phyloP scores from a whole-genome alignment of 208 protist genomes.

The Trypanosoma platydactyli region DNA sequence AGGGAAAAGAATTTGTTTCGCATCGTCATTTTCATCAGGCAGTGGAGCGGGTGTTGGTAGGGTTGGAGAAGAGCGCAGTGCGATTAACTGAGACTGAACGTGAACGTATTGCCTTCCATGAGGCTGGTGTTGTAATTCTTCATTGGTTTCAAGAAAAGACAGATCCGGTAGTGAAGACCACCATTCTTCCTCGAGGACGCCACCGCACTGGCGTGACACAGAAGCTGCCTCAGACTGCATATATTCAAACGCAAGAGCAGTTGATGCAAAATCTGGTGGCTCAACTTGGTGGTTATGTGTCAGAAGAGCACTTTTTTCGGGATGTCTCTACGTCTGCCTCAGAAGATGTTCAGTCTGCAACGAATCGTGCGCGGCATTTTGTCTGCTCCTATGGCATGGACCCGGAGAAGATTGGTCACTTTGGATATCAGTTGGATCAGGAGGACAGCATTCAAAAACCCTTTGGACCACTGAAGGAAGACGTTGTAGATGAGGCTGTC shows the following conservation, averaged over 20 bases:
- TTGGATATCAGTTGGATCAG: conserved; percentile 76
- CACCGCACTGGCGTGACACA: conserved; percentile 80
- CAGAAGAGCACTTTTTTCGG: conserved; percentile 95
- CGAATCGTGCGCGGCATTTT: conserved; percentile 74
- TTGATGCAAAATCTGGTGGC: conserved; percentile 64
- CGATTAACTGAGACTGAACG: conserved; percentile 68
- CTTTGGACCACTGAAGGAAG: conserved; percentile 93
- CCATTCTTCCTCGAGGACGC: conserved; percentile 75
- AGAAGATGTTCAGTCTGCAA: conserved; percentile 89
- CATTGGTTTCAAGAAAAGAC: conserved; percentile 91
- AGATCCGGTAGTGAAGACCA: conserved; percentile 93
- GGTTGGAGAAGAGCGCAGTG: conserved; percentile 93
- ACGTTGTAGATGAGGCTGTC: conserved; percentile 92
- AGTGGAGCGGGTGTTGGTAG: conserved; percentile 95
- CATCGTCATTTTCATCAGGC: conserved; percentile 92
- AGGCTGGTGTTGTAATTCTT: conserved; percentile 91
- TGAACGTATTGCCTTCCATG: conserved; percentile 92
- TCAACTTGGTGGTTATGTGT: conserved; percentile 91
- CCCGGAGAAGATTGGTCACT: conserved; percentile 71
- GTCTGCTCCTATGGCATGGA: conserved; percentile 91
- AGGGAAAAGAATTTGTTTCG: conserved; percentile 63
- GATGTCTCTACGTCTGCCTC: conserved; percentile 88
- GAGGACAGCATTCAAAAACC: conserved; percentile 88
- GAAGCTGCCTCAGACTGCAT: conserved; percentile 74
- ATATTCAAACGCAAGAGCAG: conserved; percentile 78